Percentiles rank a stretch among this genome's conserved stretches.
Evolutionary conservation across 768 basidiomycete species (phyloP).

Genomic region (Suillus ampliporus): DNA sequence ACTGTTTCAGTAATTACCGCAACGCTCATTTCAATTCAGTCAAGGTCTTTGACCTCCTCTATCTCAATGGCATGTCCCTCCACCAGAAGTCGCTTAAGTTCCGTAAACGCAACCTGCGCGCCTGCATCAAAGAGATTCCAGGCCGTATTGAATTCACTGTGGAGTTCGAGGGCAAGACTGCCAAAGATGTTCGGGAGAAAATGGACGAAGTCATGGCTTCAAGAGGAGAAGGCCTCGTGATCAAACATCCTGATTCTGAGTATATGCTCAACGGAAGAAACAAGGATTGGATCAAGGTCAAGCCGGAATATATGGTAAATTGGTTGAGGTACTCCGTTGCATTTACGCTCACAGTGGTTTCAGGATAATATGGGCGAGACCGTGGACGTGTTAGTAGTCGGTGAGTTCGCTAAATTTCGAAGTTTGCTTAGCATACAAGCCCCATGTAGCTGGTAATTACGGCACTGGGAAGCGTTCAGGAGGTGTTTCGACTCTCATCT

Average conservation of each 20-base stretch:
- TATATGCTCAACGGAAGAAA: slow-evolving; percentile 90
- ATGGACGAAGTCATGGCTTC: slow-evolving; percentile 86
- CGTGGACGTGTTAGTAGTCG: slow-evolving; percentile 89
- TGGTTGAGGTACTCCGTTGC: neutral
- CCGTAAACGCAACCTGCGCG: slow-evolving; percentile 78
- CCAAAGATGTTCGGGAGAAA: slow-evolving; percentile 77
- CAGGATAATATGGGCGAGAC: slow-evolving; percentile 94
- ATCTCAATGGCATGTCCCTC: slow-evolving; percentile 83
- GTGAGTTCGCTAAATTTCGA: slow-evolving; percentile 44
- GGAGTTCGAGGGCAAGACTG: slow-evolving; percentile 76
- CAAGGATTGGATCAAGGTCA: slow-evolving; percentile 94
- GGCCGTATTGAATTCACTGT: slow-evolving; percentile 84
- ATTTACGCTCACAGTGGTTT: slow-evolving; percentile 7
- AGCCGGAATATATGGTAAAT: slow-evolving; percentile 85
- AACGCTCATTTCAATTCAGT: slow-evolving; percentile 53
- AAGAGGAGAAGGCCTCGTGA: slow-evolving; percentile 91
- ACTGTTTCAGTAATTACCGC: slow-evolving; percentile 32
- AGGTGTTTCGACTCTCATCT: slow-evolving; percentile 87
- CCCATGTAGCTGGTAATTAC: slow-evolving; percentile 77
- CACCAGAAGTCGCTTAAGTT: slow-evolving; percentile 72
- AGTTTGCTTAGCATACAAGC: neutral
- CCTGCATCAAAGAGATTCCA: slow-evolving; percentile 67
- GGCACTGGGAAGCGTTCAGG: slow-evolving; percentile 87
- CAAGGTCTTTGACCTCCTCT: slow-evolving; percentile 95
- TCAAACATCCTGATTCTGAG: slow-evolving; percentile 82